phyloP scores from a whole-genome alignment of 257 asterid genomes.

The Apocynum venetum region DNA sequence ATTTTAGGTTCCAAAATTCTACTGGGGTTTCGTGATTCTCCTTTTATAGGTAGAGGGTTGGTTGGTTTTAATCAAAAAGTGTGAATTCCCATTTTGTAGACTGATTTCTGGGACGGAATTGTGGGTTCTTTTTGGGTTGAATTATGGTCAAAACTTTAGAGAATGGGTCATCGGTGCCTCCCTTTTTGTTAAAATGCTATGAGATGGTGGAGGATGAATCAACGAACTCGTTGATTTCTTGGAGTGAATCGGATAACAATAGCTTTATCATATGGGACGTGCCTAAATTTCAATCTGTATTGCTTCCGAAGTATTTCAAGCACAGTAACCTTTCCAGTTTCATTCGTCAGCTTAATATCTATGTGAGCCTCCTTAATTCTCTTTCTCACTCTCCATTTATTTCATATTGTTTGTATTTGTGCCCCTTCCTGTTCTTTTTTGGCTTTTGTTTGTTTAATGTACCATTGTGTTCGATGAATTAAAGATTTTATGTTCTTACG shows the following conservation, averaged over 20 bases:
- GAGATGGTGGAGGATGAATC: constrained; percentile 87
- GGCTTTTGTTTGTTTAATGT: neutral
- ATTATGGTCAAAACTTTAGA: constrained; percentile 81
- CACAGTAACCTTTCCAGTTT: constrained; percentile 91
- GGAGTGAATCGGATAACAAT: constrained; percentile 50
- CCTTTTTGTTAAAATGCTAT: constrained; percentile 79
- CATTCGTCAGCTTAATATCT: constrained; percentile 87
- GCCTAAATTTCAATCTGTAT: constrained; percentile 50
- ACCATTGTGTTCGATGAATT: neutral
- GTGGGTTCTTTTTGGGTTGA: neutral
- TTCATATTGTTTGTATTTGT: neutral
- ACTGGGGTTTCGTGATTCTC: neutral
- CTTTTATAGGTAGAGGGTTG: neutral
- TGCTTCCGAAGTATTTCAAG: constrained; percentile 89
- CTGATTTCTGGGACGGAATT: constrained; percentile 2
- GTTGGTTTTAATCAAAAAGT: neutral
- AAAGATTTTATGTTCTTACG: neutral
- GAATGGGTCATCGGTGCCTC: constrained; percentile 69
- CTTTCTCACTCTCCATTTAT: neutral
- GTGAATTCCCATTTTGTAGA: neutral
- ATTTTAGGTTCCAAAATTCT: neutral
- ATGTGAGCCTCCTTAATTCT: constrained; percentile 42
- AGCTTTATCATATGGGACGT: constrained; percentile 80
- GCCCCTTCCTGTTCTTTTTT: neutral
- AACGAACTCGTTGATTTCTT: constrained; percentile 73